Base-by-base conservation (phyloP, 129 eudicot species). In the Smallanthus sonchifolius region DNA sequence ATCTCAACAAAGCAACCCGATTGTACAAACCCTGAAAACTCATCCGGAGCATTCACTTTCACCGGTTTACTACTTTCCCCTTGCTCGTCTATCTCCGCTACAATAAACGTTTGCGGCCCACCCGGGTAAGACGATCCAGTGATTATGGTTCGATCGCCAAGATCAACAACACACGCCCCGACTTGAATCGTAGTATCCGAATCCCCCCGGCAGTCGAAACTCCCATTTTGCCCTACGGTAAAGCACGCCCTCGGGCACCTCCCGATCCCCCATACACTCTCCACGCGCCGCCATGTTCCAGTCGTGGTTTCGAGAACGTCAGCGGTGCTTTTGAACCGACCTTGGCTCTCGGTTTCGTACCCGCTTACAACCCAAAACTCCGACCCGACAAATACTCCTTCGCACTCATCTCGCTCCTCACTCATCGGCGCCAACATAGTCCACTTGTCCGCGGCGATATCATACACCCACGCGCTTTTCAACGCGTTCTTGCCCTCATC, bases 341-440 rank as follows among this genome's bases (percentile, higher is more conserved):
- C n/a, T n/a, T n/a, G n/a, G n/a, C n/a, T n/a, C n/a, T n/a, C n/a
- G n/a, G n/a, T n/a, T n/a, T n/a, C n/a, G n/a, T n/a, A n/a, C n/a
- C n/a, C n/a, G n/a, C n/a, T n/a, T n/a, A n/a, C n/a, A n/a, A n/a
- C n/a, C n/a, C n/a, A n/a, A n/a, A n/a, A n/a, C n/a, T n/a, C n/a
- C n/a, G n/a, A n/a, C n/a, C n/a, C n/a, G n/a, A n/a, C n/a, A n/a
- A 87, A 19, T 34, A 80, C 45, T 8, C 92, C 92, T 74, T 82
- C 85, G 55, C 97, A 91, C 85, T 91, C 97, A 72, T 91, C 97
- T 80, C 97, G 83, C 77, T 83, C 89, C 69, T 88, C 91, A 7
- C 85, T 82, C 97, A 91, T 87, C 80, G 74, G 82, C 30, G 75
- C 6, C 87, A 91, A 80, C 91, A 88, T 95, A 2, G 70, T 61